Evolutionary conservation across 2,329 filamentous ascomycete species (phyloP).

Genomic region (Rutstroemia sp.): DNA sequence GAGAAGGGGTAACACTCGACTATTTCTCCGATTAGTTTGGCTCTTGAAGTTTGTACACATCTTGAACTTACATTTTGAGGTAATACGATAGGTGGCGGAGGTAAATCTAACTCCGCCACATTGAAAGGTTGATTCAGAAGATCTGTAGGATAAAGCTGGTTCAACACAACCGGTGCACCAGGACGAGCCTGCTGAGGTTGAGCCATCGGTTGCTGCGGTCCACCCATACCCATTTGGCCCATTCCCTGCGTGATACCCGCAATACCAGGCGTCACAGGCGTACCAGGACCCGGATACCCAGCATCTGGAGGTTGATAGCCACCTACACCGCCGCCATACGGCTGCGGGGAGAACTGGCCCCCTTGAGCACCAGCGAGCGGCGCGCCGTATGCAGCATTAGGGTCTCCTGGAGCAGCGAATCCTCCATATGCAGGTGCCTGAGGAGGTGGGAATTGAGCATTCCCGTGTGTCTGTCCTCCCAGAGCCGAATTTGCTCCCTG

Average conservation of each 20-base stretch:
- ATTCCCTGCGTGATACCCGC: slow-evolving; percentile 76
- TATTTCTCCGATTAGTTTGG: slow-evolving; percentile 39
- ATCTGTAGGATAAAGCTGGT: slow-evolving; percentile 88
- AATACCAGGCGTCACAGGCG: slow-evolving; percentile 36
- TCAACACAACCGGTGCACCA: slow-evolving; percentile 52
- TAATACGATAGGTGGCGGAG: slow-evolving; percentile 83
- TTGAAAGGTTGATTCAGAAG: slow-evolving; percentile 90
- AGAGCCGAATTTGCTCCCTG: slow-evolving; percentile 71
- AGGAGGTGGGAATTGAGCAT: slow-evolving; percentile 36
- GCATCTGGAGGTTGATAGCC: slow-evolving; percentile 59
- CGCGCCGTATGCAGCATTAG: slow-evolving; percentile 24
- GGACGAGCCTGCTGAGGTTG: slow-evolving; percentile 43
- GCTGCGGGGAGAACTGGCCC: slow-evolving; percentile 26
- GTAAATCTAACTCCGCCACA: slow-evolving; percentile 82
- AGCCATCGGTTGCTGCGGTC: slow-evolving; percentile 23
- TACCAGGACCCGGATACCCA: slow-evolving; percentile 53
- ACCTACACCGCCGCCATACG: slow-evolving; percentile 33
- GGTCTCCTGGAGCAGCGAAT: slow-evolving; percentile 25
- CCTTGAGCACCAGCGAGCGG: slow-evolving; percentile 28
- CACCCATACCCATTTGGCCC: slow-evolving; percentile 65
- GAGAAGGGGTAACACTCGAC: slow-evolving; percentile 87
- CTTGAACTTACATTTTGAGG: slow-evolving; percentile 75
- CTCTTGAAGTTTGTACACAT: background rate
- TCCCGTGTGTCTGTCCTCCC: slow-evolving; percentile 59
- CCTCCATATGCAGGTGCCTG: slow-evolving; percentile 32